A percentile compares a stretch with the other conserved stretches of the same genome.
phyloP scores from a whole-genome alignment of 2,329 filamentous ascomycete genomes.

The Paecilomyces sp. region DNA sequence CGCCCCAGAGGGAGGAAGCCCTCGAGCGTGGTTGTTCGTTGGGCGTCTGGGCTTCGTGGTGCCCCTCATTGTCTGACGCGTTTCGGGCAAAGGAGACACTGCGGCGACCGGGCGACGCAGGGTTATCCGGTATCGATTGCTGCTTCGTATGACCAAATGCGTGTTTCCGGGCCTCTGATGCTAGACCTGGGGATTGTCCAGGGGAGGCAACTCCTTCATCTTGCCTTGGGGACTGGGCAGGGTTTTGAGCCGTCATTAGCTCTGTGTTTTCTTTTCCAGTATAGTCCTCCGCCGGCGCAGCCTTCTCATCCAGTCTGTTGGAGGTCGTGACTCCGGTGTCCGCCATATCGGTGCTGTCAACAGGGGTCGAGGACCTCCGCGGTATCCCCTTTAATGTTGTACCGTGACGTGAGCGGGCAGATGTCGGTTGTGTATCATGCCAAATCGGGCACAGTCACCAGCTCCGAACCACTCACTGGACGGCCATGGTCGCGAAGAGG shows the following conservation, averaged over 20 bases:
- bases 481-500: background rate
- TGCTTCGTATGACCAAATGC: constrained; percentile 15
- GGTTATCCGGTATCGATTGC: constrained; percentile 16
- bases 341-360: background rate
- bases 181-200: constrained; percentile 17
- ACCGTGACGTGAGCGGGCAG: background rate
- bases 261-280: background rate
- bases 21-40: constrained; percentile 47
- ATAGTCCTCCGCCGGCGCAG: background rate
- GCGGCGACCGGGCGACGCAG: constrained; percentile 44
- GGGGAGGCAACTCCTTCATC: constrained; percentile 10
- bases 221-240: constrained; percentile 2
- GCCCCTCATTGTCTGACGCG: constrained; percentile 39
- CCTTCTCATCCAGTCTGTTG: background rate
- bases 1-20: constrained; percentile 56
- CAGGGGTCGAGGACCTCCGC: background rate
- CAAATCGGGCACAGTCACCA: background rate
- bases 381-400: background rate
- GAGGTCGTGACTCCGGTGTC: background rate
- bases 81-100: constrained; percentile 71
- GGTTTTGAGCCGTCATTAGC: background rate
- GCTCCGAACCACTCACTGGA: background rate
- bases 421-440: background rate
- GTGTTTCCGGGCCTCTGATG: constrained; percentile 15
- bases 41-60: constrained; percentile 15